These are phyloP conservation scores for Fomitopsis schrenkii DNA, from an alignment of 1,284 basidiomycete genomes.

Conservation along the genomic window DNA sequence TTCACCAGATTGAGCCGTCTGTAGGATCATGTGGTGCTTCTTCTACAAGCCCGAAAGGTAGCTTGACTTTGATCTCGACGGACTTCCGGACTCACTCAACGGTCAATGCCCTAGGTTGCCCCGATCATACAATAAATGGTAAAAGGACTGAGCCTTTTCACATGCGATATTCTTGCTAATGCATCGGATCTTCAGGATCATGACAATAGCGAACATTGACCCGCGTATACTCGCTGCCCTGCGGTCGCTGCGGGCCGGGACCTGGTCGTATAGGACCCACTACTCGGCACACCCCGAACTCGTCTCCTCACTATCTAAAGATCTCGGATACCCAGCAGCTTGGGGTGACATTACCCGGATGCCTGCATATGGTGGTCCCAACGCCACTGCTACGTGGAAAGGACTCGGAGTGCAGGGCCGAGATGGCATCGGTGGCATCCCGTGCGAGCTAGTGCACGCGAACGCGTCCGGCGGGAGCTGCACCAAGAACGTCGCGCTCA, in stretches of 20 bases:
- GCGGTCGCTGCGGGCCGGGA: constrained; percentile 45
- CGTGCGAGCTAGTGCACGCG: constrained; percentile 70
- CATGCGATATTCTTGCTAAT: neutral
- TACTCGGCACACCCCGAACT: constrained; percentile 35
- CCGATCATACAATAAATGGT: constrained; percentile 67
- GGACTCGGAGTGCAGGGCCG: constrained; percentile 47
- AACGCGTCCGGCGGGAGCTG: constrained; percentile 52
- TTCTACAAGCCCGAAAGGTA: constrained; percentile 71
- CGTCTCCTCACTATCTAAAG: constrained; percentile 41
- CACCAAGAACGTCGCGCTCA: constrained; percentile 47
- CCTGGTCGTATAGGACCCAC: constrained; percentile 54
- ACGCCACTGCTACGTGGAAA: constrained; percentile 50
- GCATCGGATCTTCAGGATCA: constrained; percentile 44
- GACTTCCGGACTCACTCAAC: neutral
- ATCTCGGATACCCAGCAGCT: constrained; percentile 51
- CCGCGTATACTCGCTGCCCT: constrained; percentile 49
- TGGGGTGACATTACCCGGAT: constrained; percentile 61
- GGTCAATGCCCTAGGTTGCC: constrained; percentile 46
- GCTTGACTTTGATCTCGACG: constrained; percentile 6
- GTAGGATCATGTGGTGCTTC: constrained; percentile 83
- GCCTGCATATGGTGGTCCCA: constrained; percentile 55
- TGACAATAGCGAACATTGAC: constrained; percentile 64
- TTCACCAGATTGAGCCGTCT: neutral
- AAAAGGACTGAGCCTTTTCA: neutral
- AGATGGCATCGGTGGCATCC: constrained; percentile 57